Percentiles rank a stretch among this genome's conserved stretches.
These are phyloP conservation scores for Populus hybrid DNA, from an alignment of 441 rosid genomes.

Conservation along the genomic window DNA sequence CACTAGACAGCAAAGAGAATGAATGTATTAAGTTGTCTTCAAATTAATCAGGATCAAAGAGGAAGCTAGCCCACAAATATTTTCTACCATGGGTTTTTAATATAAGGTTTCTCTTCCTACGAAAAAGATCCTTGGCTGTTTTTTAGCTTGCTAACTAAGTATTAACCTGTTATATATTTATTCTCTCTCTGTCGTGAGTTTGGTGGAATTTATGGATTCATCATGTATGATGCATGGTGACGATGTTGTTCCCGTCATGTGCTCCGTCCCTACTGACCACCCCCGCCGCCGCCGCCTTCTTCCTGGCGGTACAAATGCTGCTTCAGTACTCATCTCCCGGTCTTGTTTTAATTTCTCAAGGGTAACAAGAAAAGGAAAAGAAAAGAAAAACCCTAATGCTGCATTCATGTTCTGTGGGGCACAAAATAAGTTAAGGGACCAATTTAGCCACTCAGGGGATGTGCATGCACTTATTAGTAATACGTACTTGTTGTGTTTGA, in stretches of 20 bases:
- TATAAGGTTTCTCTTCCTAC: slow-evolving; percentile 53
- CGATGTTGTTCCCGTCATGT: slow-evolving; percentile 29
- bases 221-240: slow-evolving; percentile 25
- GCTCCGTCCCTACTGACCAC: slow-evolving; percentile 2
- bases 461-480: background rate
- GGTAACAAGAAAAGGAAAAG: background rate
- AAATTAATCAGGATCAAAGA: background rate
- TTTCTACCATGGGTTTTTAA: slow-evolving; percentile 34
- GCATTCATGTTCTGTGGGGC: background rate
- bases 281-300: background rate
- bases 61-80: slow-evolving; percentile 12
- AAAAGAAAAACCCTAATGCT: slow-evolving; percentile 5
- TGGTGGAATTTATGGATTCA: slow-evolving; percentile 27
- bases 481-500: background rate
- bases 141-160: slow-evolving; percentile 17
- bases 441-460: no score
- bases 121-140: slow-evolving; percentile 57
- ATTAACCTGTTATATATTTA: background rate
- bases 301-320: background rate
- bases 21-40: background rate
- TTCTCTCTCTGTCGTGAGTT: slow-evolving; percentile 27
- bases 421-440: background rate
- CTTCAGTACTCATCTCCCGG: background rate
- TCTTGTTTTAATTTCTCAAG: background rate
- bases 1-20: background rate